Evolutionary conservation across 257 asterid genomes (phyloP), one percentile per base, ranked within the genome.

Genomic region (Fraxinus excelsior): DNA sequence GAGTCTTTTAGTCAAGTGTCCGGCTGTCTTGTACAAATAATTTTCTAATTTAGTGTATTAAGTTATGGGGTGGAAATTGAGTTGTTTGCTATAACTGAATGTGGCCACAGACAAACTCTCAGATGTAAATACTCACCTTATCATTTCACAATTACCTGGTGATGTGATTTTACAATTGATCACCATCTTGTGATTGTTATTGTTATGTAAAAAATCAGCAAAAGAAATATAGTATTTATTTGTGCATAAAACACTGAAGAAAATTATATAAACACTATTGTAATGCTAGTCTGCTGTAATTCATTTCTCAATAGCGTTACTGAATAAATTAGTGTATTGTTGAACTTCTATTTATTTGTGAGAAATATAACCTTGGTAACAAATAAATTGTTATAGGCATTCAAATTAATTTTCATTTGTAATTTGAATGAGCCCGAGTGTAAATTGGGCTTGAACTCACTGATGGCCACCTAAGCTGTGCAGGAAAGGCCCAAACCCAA

Each of bases 351-450:
- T 62, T 9, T 62, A 23, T 62, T 23, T 62, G 13, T 60, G 67
- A 23, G 67, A 60, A 60, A 60, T 60, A 60, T 60, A 23, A 60
- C 31, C 25, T 60, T 60, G 67, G 67, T 60, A 60, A 60, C 31
- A 21, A 23, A n/a, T 58, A 58, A n/a, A 51, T 53, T 60, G 5
- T 53, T 53, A 19, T 9, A 5, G 6, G 0, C 25, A 19, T 53
- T 53, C 64, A 16, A 53, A 19, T 16, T 53, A 53, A 16, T 5
- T 49, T 49, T 16, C n/a, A 49, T 49, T 49, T 49, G 65, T 56
- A 8, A 51, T 58, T 58, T n/a, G 67, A 58, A 60, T 60, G 31
- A 23, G 16, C 16, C 14, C 9, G 67, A 23, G 12, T 23, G 31
- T 60, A 21, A 60, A 60, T 60, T 60, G 31, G 3, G 67, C 31